A percentile compares a stretch with the other conserved stretches of the same genome.
Evolutionary conservation across 129 eudicot genomes (phyloP).

Genomic region (Centrapalus pauciflorus): DNA sequence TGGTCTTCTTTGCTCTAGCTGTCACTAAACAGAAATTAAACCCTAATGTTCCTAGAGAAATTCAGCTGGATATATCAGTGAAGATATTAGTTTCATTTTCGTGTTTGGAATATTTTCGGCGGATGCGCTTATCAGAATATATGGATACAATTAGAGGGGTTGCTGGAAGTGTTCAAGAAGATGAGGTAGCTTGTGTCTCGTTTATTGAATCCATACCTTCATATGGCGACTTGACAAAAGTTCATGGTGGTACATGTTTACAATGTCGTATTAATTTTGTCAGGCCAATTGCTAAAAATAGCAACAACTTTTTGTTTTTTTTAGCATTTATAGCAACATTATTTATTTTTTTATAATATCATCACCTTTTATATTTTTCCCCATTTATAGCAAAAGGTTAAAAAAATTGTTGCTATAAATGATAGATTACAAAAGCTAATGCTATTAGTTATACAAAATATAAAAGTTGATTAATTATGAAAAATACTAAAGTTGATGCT

Average conservation of each 20-base stretch:
- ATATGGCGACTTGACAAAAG: slow-evolving; percentile 55
- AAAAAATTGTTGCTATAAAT: too few species aligned
- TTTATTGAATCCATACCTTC: slow-evolving; percentile 90
- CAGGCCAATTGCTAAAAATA: too few species aligned
- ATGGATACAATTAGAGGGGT: slow-evolving; percentile 83
- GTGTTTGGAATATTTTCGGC: slow-evolving; percentile 91
- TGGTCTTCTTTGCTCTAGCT: slow-evolving; percentile 79
- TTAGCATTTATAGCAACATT: too few species aligned
- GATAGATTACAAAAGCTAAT: too few species aligned
- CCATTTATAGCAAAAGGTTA: too few species aligned
- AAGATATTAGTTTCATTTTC: slow-evolving; percentile 79
- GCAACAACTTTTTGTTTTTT: too few species aligned
- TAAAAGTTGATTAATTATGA: too few species aligned
- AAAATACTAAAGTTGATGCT: too few species aligned
- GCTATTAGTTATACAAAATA: too few species aligned
- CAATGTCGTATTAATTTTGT: not conserved
- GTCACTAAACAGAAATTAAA: slow-evolving; percentile 67
- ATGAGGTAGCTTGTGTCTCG: slow-evolving; percentile 59
- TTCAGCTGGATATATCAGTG: slow-evolving; percentile 53
- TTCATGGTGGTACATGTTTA: slow-evolving; percentile 40
- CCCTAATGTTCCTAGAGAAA: slow-evolving; percentile 42
- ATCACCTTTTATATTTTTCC: too few species aligned
- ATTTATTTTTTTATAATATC: too few species aligned
- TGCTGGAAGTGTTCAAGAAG: slow-evolving; percentile 78
- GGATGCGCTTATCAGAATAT: slow-evolving; percentile 85